Percentiles rank a stretch among this genome's conserved stretches.
Conservation (phyloP, 306 rosid genomes). For the Bauhinia variegata region DNA sequence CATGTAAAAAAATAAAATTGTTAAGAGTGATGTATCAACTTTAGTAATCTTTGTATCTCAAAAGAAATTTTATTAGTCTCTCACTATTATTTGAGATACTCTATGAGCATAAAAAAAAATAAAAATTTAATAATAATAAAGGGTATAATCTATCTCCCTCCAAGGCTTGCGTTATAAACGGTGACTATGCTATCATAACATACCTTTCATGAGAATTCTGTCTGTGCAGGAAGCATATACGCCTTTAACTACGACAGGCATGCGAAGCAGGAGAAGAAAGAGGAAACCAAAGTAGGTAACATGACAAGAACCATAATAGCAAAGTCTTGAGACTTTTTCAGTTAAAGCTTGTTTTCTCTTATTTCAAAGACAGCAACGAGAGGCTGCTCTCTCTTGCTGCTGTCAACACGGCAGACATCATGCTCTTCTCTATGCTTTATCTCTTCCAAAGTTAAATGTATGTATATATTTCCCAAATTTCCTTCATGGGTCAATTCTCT, state of each 20-base stretch:
- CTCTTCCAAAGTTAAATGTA: too few species aligned
- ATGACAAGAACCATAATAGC: conserved; percentile 17
- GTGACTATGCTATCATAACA: conserved; percentile 38
- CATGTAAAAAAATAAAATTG: too few species aligned
- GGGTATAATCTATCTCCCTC: conserved; percentile 13
- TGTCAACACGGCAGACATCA: conserved; percentile 32
- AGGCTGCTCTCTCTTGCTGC: neutral
- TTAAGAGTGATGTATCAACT: too few species aligned
- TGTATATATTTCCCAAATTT: neutral
- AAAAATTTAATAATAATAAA: conserved; percentile 27
- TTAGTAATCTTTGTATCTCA: too few species aligned
- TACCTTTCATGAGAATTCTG: conserved; percentile 44
- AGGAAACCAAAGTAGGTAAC: too few species aligned
- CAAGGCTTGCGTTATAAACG: conserved; percentile 25
- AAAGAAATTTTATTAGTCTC: too few species aligned
- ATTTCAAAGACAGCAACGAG: conserved; percentile 8
- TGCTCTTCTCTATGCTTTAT: neutral
- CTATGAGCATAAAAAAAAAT: too few species aligned
- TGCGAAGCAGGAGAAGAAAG: too few species aligned
- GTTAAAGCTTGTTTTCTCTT: conserved; percentile 33
- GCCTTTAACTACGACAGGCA: conserved; percentile 37
- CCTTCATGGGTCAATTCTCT: neutral
- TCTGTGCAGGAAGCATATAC: conserved; percentile 27
- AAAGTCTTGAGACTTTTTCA: conserved; percentile 35
- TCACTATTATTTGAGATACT: too few species aligned